These are phyloP conservation scores for Sclerotinia glacialis DNA, from an alignment of 2,329 filamentous ascomycete species.

Conservation along the genomic window DNA sequence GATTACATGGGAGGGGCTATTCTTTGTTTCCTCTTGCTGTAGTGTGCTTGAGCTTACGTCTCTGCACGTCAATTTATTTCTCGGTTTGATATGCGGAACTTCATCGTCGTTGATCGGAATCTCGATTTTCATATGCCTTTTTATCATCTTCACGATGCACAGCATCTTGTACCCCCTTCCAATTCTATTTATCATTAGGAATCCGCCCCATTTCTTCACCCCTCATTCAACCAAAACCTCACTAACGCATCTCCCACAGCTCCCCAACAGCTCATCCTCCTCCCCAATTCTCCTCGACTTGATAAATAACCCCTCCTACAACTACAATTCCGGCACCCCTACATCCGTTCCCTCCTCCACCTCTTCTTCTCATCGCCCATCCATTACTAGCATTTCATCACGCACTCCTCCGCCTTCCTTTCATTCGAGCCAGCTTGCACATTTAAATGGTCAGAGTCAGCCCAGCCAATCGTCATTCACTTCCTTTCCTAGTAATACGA, in stretches of 20 bases:
- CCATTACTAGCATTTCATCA: slow-evolving; percentile 1
- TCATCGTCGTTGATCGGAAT: background rate
- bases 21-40: background rate
- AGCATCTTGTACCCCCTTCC: too few species aligned
- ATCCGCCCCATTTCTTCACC: background rate
- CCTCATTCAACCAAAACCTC: background rate
- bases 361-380: slow-evolving; percentile 21
- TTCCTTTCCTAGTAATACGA: background rate
- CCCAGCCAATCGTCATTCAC: too few species aligned
- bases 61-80: background rate
- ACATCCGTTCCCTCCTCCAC: slow-evolving; percentile 28
- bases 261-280: slow-evolving; percentile 31
- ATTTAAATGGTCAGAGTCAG: background rate
- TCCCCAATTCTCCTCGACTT: slow-evolving; percentile 30
- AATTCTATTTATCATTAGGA: background rate
- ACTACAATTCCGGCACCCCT: slow-evolving; percentile 34
- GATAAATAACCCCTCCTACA: slow-evolving; percentile 27
- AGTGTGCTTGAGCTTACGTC: background rate
- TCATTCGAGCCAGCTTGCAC: slow-evolving; percentile 27
- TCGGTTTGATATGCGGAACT: background rate
- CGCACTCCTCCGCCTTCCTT: slow-evolving; percentile 27
- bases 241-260: slow-evolving; percentile 23
- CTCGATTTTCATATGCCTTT: background rate
- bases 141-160: background rate
- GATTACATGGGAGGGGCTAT: too few species aligned